Evolutionary conservation across 2,329 filamentous ascomycete genomes (phyloP), one percentile per base, ranked within the genome.

Genomic region (Exophiala sp.): DNA sequence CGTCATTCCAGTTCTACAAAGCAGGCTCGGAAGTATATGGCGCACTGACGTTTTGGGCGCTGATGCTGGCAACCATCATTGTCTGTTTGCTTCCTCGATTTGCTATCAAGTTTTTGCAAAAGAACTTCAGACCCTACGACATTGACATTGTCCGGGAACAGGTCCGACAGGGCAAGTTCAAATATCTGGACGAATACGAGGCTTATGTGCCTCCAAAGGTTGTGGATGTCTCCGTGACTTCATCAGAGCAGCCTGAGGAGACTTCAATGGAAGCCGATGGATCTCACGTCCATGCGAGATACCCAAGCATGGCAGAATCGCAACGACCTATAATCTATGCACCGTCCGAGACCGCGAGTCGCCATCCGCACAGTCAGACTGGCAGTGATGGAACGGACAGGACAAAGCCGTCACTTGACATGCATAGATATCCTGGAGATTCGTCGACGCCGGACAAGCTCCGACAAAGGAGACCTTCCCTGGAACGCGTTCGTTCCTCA

Each of bases 141-240:
- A 86, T 96, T 54, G 94, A 99, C 69, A 95, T 99, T 61, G 85
- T 99, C 65, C 89, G 94, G 44, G 94, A 99, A 71, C 91, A 97
- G 75, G 84, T 95, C 57, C 83, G 83, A 24, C 79, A 85, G 73
- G 94, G 94, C 62, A 85, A 86, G 66, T 97, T 95, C 69, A 84
- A 87, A 61, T 83, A 90, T 65, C 78, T 92, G 46, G 80, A 84
- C 52, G 71, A 82, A 3, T 75, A 75, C 47, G 78, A 79, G 49
- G 73, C 76, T 5, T 76, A 74, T 40, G 68, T 78, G 33, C 75
- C 76, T n/a, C 75, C 75, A n/a, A 74, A 75, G 56, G 68, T 68
- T 49, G 67, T 69, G 41, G 68, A 71, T 14, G 72, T 72, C 40
- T 83, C 80, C 12, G 78, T 79, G 39, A 78, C 78, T 47, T 84